Base-by-base conservation (phyloP, 2,329 filamentous ascomycete genomes). In the Fusarium burgessii region DNA sequence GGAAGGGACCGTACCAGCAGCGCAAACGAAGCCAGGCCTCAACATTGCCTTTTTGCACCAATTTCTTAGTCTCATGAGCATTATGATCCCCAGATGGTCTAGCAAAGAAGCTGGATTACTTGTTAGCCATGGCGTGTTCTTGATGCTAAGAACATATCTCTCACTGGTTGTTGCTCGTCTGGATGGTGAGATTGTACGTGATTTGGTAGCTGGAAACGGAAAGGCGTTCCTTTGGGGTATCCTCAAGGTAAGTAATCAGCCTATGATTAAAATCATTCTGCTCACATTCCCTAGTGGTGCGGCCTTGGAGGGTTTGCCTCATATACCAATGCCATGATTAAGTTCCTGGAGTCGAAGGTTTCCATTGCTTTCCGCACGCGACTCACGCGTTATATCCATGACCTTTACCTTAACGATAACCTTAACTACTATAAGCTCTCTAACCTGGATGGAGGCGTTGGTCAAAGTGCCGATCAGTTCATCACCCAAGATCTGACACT, bases 271-370 rank as follows among this genome's bases (percentile, higher is more conserved):
- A 33, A 43, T 15, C 13, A n/a, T 18, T 23, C 33, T 20, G 33
- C 68, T 66, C 41, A 67, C 49, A 41, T 47, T 57, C 32, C 46
- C 68, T 55, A 90, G 86, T 99, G 96, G 96, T 94, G 95, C 72
- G 94, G 95, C 6, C 91, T 99, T 38, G 96, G 96, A 43, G 93
- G 93, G 5, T 91, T 98, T 70, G 95, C 95, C 12, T 97, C 95
- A 1, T 99, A 99, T 78, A 98, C 95, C 54, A 99, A 99, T 80
- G 94, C 95, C 58, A 98, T 97, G 92, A 99, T 99, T 86, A 98
- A 98, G 81, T 99, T 93, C 82, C 87, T 99, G 69, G 95, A 99
- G 82, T 95, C 93, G 54, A 99, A 99, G 84, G 94, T 99, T 58
- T 97, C 95, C 10, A 99, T 99, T 73, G 95, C 97, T 36, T 99